Conservation (phyloP, 768 basidiomycete species). For the Macrolepiota dolichaula region DNA sequence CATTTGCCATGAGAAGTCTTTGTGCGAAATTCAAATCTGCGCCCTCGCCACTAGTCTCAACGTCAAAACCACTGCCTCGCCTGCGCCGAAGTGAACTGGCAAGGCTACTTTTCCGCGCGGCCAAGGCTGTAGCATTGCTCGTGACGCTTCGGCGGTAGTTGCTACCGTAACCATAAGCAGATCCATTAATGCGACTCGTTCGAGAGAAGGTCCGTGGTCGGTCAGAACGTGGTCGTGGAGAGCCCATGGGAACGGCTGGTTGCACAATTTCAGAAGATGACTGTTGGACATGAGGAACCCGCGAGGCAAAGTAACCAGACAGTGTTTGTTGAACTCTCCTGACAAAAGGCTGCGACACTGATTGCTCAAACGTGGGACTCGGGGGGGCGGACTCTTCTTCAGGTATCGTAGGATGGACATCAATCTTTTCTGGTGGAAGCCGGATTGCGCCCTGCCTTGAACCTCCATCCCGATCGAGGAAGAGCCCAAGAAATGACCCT, state of each 20-base stretch:
- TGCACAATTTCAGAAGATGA: conserved; percentile 29
- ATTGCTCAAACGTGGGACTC: conserved; percentile 45
- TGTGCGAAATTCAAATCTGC: conserved; percentile 84
- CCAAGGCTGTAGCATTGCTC: conserved; percentile 42
- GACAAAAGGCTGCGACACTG: conserved; percentile 35
- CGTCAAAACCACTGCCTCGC: conserved; percentile 47
- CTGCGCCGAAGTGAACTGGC: conserved; percentile 49
- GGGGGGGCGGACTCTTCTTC: conserved; percentile 56
- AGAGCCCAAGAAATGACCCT: conserved; percentile 88
- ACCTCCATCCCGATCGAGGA: conserved; percentile 89
- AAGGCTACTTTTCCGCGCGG: conserved; percentile 51
- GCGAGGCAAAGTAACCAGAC: conserved; percentile 57
- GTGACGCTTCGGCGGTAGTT: conserved; percentile 53
- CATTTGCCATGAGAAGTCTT: conserved; percentile 86
- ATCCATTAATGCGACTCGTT: conserved; percentile 64
- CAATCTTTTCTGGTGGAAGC: conserved; percentile 73
- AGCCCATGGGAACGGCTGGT: conserved; percentile 43
- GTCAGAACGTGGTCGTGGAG: conserved; percentile 36
- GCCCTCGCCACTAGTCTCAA: conserved; percentile 29
- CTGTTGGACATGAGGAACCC: conserved; percentile 38
- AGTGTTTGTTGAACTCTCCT: conserved; percentile 51
- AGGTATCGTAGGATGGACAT: conserved; percentile 49
- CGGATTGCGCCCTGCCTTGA: conserved; percentile 83
- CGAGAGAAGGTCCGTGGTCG: conserved; percentile 49
- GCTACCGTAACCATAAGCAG: conserved; percentile 75